Evolutionary conservation across 2,329 filamentous ascomycete species (phyloP).

Genomic region (Daldinia sp.): DNA sequence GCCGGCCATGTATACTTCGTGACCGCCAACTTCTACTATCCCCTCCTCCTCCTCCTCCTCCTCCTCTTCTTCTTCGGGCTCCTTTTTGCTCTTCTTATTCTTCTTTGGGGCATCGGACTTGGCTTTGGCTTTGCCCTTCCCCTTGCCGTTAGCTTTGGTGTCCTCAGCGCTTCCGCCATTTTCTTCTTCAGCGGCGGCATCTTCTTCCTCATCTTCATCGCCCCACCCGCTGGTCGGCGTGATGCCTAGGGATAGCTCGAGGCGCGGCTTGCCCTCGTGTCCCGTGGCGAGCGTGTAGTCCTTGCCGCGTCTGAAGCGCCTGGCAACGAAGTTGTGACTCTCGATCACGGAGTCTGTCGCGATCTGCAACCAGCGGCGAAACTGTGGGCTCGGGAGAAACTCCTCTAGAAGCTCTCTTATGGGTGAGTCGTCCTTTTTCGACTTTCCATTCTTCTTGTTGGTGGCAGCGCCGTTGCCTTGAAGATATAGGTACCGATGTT

Average conservation of each 20-base stretch:
- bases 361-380: constrained; percentile 89
- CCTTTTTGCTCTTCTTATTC: constrained; percentile 50
- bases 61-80: constrained; percentile 48
- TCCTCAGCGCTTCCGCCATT: constrained; percentile 47
- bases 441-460: constrained; percentile 29
- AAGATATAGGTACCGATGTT: constrained; percentile 91
- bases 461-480: constrained; percentile 61
- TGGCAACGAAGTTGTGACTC: constrained; percentile 81
- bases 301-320: constrained; percentile 85
- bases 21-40: constrained; percentile 74
- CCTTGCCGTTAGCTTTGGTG: constrained; percentile 52
- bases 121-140: constrained; percentile 51
- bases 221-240: constrained; percentile 91
- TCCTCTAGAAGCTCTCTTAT: constrained; percentile 84
- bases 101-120: constrained; percentile 45
- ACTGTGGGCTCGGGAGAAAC: constrained; percentile 85
- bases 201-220: constrained; percentile 64
- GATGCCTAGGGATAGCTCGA: constrained; percentile 89
- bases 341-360: constrained; percentile 81
- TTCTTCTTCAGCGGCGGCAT: constrained; percentile 57
- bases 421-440: constrained; percentile 62
- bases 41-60: constrained; percentile 34
- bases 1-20: constrained; percentile 94
- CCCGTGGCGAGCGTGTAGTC: constrained; percentile 95
- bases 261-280: constrained; percentile 79